Evolutionary conservation across 75 land plant species (phyloP).

Genomic region (Pseudotsuga menziesii): DNA sequence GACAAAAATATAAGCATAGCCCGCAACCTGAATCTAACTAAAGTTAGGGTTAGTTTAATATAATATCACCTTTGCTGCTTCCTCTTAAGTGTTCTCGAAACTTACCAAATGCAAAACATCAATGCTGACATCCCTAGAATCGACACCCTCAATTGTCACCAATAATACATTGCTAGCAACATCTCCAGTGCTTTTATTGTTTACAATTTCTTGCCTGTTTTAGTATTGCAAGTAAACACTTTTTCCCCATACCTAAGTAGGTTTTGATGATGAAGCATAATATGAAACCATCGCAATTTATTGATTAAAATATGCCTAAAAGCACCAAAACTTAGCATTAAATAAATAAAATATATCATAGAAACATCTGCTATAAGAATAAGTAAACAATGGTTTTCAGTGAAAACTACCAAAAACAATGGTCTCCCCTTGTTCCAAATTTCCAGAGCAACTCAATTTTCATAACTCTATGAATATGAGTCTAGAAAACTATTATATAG

Average conservation of each 20-base stretch:
- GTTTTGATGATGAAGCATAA: constrained; percentile 94
- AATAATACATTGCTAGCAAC: constrained; percentile 91
- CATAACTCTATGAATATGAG: background rate
- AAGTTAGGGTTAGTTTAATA: constrained; percentile 1
- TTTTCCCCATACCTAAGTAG: constrained; percentile 92
- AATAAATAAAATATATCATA: too few species aligned
- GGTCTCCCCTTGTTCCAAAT: background rate
- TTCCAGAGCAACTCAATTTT: background rate
- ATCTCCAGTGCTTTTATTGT: constrained; percentile 87
- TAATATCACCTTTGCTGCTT: constrained; percentile 3
- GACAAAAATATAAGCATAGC: constrained; percentile 4
- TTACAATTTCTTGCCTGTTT: constrained; percentile 90
- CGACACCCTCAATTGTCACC: constrained; percentile 92
- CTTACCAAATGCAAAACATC: constrained; percentile 95
- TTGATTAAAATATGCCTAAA: constrained; percentile 83
- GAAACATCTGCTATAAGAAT: background rate
- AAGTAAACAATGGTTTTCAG: background rate
- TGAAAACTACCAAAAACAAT: background rate
- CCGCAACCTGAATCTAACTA: background rate
- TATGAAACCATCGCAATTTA: constrained; percentile 95
- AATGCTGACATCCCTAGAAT: constrained; percentile 94
- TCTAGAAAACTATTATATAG: background rate
- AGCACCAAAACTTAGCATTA: background rate
- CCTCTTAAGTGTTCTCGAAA: background rate
- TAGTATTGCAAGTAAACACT: constrained; percentile 94